Conservation (phyloP, 352 stramenopile genomes). For the Phytophthora hybrid region DNA sequence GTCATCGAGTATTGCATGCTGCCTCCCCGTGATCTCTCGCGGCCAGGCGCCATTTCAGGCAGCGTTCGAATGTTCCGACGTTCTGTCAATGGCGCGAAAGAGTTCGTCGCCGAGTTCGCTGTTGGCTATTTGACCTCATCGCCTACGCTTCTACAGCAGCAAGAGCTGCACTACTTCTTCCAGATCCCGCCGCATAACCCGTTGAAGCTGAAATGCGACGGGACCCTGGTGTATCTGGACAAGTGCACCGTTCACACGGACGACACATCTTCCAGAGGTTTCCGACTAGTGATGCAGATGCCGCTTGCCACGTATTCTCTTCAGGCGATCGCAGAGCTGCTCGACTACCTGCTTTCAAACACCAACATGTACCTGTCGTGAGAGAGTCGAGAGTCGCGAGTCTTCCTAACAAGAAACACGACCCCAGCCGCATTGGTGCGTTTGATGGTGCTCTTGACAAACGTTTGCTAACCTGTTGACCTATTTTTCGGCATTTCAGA, state of each 20-base stretch:
- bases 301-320: slow-evolving; percentile 26
- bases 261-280: slow-evolving; percentile 25
- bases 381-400: neutral
- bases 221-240: slow-evolving; percentile 26
- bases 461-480: neutral
- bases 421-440: neutral
- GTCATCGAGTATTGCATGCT: slow-evolving; percentile 40
- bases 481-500: neutral
- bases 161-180: slow-evolving; percentile 46
- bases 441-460: neutral
- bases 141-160: slow-evolving; percentile 27
- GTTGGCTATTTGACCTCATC: slow-evolving; percentile 37
- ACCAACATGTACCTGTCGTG: slow-evolving; percentile 17
- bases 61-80: slow-evolving; percentile 36
- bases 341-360: slow-evolving; percentile 36
- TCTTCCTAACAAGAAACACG: slow-evolving; percentile 1
- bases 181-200: slow-evolving; percentile 44
- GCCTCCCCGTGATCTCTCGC: slow-evolving; percentile 19
- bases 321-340: slow-evolving; percentile 35
- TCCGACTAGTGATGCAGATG: slow-evolving; percentile 37
- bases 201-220: slow-evolving; percentile 34
- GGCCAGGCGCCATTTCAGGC: slow-evolving; percentile 15
- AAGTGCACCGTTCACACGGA: slow-evolving; percentile 30
- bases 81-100: neutral
- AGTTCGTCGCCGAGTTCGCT: slow-evolving; percentile 32